A percentile compares a stretch with the other conserved stretches of the same genome.
These are phyloP conservation scores for Metschnikowia chrysomelidarum DNA, from an alignment of 805 yeast genomes.

Conservation along the genomic window DNA sequence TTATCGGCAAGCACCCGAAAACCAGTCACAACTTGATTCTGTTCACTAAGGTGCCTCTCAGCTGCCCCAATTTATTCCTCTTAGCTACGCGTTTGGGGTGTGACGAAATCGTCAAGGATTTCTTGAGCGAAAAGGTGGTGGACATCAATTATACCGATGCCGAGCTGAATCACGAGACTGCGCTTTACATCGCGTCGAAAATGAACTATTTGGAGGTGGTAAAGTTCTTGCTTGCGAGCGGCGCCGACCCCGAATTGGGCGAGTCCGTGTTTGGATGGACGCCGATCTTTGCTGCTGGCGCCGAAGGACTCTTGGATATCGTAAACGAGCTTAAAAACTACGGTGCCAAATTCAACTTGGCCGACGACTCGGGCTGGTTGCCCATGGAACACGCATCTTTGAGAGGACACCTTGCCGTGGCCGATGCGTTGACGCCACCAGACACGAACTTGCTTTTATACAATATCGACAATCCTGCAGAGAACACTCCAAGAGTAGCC, in stretches of 20 bases:
- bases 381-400: slow-evolving; percentile 96
- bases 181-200: slow-evolving; percentile 78
- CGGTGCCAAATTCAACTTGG: slow-evolving; percentile 52
- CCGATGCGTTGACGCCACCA: slow-evolving; percentile 56
- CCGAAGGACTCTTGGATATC: slow-evolving; percentile 68
- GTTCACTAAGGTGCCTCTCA: slow-evolving; percentile 35
- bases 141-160: slow-evolving; percentile 61
- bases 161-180: slow-evolving; percentile 65
- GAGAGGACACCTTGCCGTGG: slow-evolving; percentile 77
- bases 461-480: slow-evolving; percentile 36
- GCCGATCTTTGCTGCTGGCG: slow-evolving; percentile 85
- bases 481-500: slow-evolving; percentile 22
- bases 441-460: slow-evolving; percentile 33
- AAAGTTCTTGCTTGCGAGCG: slow-evolving; percentile 49
- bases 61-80: slow-evolving; percentile 57
- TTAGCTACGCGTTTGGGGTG: slow-evolving; percentile 69
- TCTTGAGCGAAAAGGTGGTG: slow-evolving; percentile 56
- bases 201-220: slow-evolving; percentile 55
- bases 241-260: slow-evolving; percentile 73
- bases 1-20: slow-evolving; percentile 77
- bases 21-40: slow-evolving; percentile 62
- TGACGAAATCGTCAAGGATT: slow-evolving; percentile 50
- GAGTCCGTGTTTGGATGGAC: slow-evolving; percentile 91
- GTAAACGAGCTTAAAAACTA: slow-evolving; percentile 52
- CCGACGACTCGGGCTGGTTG: slow-evolving; percentile 91